A percentile compares a stretch with the other conserved stretches of the same genome.
These are phyloP conservation scores for Polygonum aviculare DNA, from an alignment of 148 eudicot species.

Conservation along the genomic window DNA sequence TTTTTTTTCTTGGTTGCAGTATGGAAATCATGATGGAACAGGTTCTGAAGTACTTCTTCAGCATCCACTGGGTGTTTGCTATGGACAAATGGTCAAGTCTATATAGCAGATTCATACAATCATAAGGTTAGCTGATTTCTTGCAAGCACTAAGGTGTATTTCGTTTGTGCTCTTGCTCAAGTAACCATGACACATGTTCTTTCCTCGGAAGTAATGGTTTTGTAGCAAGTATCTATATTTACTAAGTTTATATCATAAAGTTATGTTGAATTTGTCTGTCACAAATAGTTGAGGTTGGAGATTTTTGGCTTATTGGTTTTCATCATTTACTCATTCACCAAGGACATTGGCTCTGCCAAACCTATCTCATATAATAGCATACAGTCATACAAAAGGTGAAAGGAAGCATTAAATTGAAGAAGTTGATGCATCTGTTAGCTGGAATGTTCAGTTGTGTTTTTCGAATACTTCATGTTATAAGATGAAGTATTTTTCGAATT, in stretches of 20 bases:
- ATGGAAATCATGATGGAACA: conserved; percentile 88
- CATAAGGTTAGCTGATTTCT: conserved; percentile 56
- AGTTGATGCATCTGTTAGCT: conserved; percentile 7
- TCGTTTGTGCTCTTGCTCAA: neutral
- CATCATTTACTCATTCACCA: conserved; percentile 13
- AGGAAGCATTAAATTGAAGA: neutral
- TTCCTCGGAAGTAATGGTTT: neutral
- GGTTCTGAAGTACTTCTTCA: conserved; percentile 95
- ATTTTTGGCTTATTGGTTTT: neutral
- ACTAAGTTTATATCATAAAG: too few species aligned
- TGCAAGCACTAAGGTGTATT: neutral
- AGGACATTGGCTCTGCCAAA: neutral
- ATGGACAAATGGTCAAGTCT: conserved; percentile 74
- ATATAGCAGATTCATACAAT: conserved; percentile 90
- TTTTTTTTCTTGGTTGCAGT: conserved; percentile 32
- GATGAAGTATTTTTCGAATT: too few species aligned
- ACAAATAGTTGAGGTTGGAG: neutral
- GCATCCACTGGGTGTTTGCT: conserved; percentile 83
- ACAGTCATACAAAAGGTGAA: neutral
- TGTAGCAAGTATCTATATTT: too few species aligned
- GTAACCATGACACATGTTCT: neutral
- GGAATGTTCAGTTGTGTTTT: too few species aligned
- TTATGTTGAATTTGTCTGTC: too few species aligned
- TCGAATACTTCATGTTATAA: too few species aligned
- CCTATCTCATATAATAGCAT: neutral